Conservation (phyloP, 2,329 filamentous ascomycete species). For the Whalleya microplaca region DNA sequence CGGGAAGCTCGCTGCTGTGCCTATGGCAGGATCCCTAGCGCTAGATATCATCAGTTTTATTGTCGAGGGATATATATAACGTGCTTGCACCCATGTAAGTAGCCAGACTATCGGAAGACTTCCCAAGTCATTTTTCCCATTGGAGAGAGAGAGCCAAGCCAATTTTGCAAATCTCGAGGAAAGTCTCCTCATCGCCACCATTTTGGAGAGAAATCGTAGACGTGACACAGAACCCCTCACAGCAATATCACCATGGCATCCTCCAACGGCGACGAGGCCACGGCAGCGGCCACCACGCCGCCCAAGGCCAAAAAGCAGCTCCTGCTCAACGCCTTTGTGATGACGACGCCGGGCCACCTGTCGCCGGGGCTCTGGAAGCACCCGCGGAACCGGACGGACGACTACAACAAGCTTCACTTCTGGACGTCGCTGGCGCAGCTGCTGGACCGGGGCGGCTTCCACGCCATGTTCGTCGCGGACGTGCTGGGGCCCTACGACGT, state of each 20-base stretch:
- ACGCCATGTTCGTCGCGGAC: constrained; percentile 67
- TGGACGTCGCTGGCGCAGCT: constrained; percentile 67
- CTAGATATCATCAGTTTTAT: neutral
- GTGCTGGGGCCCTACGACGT: constrained; percentile 67
- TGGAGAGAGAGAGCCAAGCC: neutral
- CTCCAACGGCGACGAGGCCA: constrained; percentile 3
- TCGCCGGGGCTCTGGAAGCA: constrained; percentile 69
- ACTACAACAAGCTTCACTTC: constrained; percentile 62
- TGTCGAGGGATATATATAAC: neutral
- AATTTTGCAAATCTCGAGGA: too few species aligned
- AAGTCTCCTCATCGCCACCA: too few species aligned
- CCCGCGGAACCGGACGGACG: constrained; percentile 61
- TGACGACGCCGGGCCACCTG: constrained; percentile 66
- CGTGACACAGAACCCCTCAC: too few species aligned
- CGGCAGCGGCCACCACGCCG: neutral
- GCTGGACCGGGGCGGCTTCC: constrained; percentile 64
- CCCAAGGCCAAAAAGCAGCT: constrained; percentile 52
- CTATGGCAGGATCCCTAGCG: neutral
- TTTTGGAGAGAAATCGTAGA: too few species aligned
- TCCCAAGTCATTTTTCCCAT: neutral
- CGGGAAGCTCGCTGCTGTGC: neutral
- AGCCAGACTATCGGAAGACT: neutral
- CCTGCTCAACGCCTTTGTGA: constrained; percentile 67
- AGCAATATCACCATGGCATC: constrained; percentile 14
- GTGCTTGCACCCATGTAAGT: neutral